Conservation (phyloP, 495 filamentous ascomycete species). For the Aspergillus cavernicola region DNA sequence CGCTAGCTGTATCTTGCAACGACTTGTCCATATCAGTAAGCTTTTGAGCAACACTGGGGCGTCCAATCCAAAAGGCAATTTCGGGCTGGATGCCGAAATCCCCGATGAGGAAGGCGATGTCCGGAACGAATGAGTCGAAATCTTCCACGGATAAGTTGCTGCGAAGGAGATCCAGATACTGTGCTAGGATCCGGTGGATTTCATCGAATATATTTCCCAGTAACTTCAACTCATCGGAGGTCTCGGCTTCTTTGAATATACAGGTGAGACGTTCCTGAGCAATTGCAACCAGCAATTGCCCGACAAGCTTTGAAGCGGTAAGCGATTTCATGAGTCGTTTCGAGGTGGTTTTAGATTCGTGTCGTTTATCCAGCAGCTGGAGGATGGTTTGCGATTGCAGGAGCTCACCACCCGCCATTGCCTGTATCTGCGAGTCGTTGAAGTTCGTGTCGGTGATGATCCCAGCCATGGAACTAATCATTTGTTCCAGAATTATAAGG, state of each 20-base stretch:
- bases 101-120: constrained; percentile 63
- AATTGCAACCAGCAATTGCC: constrained; percentile 79
- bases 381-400: constrained; percentile 75
- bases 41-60: constrained; percentile 59
- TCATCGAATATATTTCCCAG: constrained; percentile 84
- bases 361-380: constrained; percentile 72
- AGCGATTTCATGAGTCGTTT: constrained; percentile 75
- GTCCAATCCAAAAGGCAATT: constrained; percentile 83
- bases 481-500: constrained; percentile 80
- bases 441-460: constrained; percentile 80
- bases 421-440: constrained; percentile 78
- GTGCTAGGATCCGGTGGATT: constrained; percentile 75
- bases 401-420: constrained; percentile 79
- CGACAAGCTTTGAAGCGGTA: constrained; percentile 65
- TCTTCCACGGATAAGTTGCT: constrained; percentile 71
- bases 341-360: constrained; percentile 62
- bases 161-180: constrained; percentile 85
- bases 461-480: constrained; percentile 88
- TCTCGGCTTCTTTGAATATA: constrained; percentile 65
- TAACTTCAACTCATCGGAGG: constrained; percentile 71
- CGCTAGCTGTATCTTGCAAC: constrained; percentile 22
- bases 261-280: constrained; percentile 82
- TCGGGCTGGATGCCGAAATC: constrained; percentile 79
- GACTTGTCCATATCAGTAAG: constrained; percentile 46
- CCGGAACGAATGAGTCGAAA: constrained; percentile 80